phyloP scores from a whole-genome alignment of 1,284 basidiomycete species.

The Marasmius tenuissimus region DNA sequence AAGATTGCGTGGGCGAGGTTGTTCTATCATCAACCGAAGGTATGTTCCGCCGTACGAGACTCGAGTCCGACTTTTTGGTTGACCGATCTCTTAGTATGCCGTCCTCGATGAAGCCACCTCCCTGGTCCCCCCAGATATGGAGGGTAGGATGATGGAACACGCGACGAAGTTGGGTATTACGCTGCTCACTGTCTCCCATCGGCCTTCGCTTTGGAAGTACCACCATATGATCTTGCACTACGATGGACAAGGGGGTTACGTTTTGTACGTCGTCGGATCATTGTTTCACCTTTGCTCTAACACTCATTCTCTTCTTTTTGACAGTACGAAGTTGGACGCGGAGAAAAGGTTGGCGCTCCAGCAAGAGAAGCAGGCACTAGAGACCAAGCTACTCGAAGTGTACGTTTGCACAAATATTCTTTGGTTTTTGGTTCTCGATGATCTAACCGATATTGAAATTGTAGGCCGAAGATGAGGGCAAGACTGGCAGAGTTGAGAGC shows the following conservation, averaged over 20 bases:
- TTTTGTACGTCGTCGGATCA: conserved; percentile 63
- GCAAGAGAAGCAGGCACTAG: conserved; percentile 89
- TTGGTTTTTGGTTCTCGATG: neutral
- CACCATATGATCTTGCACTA: conserved; percentile 92
- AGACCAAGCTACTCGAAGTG: conserved; percentile 81
- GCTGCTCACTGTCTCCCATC: conserved; percentile 87
- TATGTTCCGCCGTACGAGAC: conserved; percentile 25
- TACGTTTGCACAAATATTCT: conserved; percentile 36
- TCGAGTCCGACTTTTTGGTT: neutral
- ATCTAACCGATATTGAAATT: conserved; percentile 10
- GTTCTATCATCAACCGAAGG: conserved; percentile 95
- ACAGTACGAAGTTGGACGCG: conserved; percentile 85
- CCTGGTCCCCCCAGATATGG: conserved; percentile 91
- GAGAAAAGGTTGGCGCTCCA: conserved; percentile 90
- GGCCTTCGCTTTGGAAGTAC: conserved; percentile 94
- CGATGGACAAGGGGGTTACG: conserved; percentile 80
- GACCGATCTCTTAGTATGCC: conserved; percentile 66
- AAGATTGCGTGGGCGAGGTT: conserved; percentile 96
- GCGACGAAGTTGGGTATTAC: conserved; percentile 88
- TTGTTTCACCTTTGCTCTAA: conserved; percentile 1
- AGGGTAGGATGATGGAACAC: conserved; percentile 94
- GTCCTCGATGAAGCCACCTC: conserved; percentile 97
- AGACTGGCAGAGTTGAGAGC: conserved; percentile 71
- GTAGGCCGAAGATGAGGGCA: conserved; percentile 78
- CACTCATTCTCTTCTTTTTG: conserved; percentile 3